Percentiles rank a stretch among this genome's conserved stretches.
Evolutionary conservation across 148 eudicot genomes (phyloP).

Genomic region (Rhododendron griersonianum): DNA sequence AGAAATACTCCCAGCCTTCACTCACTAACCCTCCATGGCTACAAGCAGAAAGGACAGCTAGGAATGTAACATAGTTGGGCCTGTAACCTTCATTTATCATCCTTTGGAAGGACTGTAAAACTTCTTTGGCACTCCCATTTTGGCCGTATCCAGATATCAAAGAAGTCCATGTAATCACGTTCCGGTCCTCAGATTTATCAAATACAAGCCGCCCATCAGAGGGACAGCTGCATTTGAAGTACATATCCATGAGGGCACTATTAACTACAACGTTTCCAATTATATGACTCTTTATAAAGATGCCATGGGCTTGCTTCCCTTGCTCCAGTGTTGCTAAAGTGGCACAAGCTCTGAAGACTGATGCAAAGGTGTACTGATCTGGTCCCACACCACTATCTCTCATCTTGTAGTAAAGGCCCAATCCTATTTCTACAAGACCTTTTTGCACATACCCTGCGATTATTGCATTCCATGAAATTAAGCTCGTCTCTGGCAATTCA

Average conservation of each 20-base stretch:
- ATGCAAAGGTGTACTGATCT: slow-evolving; percentile 83
- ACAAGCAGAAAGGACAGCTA: slow-evolving; percentile 91
- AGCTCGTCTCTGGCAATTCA: slow-evolving; percentile 29
- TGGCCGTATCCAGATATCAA: slow-evolving; percentile 76
- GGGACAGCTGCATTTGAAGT: slow-evolving; percentile 79
- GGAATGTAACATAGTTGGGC: slow-evolving; percentile 78
- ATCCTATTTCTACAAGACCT: slow-evolving; percentile 60
- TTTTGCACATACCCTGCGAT: slow-evolving; percentile 84
- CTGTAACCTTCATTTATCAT: slow-evolving; percentile 71
- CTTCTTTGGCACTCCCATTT: slow-evolving; percentile 60
- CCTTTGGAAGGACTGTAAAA: slow-evolving; percentile 42
- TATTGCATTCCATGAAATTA: slow-evolving; percentile 80
- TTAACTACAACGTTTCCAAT: slow-evolving; percentile 59
- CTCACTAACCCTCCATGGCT: slow-evolving; percentile 85
- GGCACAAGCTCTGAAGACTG: slow-evolving; percentile 80
- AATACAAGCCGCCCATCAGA: slow-evolving; percentile 63
- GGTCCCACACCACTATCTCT: slow-evolving; percentile 52
- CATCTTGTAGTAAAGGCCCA: slow-evolving; percentile 58
- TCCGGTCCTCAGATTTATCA: slow-evolving; percentile 40
- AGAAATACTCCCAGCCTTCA: slow-evolving; percentile 67
- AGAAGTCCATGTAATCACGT: slow-evolving; percentile 84
- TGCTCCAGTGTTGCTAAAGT: slow-evolving; percentile 64
- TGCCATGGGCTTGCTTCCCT: slow-evolving; percentile 72
- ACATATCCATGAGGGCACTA: slow-evolving; percentile 92
- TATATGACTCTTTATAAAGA: slow-evolving; percentile 56